Evolutionary conservation across 129 eudicot species (phyloP).

Genomic region (Centella asiatica): DNA sequence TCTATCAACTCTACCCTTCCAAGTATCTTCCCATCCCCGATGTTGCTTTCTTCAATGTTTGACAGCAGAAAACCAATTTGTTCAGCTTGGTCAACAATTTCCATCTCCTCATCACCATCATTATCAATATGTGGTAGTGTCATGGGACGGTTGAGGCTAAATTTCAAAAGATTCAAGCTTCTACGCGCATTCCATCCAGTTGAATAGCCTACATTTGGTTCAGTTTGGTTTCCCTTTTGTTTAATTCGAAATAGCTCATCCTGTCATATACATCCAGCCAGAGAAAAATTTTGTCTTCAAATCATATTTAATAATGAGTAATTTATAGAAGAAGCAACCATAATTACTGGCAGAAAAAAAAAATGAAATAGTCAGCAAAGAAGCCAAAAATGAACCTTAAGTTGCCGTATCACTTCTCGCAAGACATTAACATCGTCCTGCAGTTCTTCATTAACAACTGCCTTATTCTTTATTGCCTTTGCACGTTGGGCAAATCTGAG

Average conservation of each 20-base stretch:
- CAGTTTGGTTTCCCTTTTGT: constrained; percentile 43
- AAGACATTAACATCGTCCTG: constrained; percentile 85
- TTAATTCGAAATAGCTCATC: constrained; percentile 84
- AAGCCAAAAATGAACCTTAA: constrained; percentile 36
- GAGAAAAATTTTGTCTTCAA: constrained; percentile 9
- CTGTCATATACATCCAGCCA: constrained; percentile 26
- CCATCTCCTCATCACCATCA: constrained; percentile 90
- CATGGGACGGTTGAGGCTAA: constrained; percentile 87
- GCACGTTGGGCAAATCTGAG: constrained; percentile 97
- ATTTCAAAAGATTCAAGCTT: constrained; percentile 80
- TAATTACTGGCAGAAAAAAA: background rate
- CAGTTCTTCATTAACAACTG: constrained; percentile 82
- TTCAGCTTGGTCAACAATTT: constrained; percentile 64
- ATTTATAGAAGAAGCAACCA: constrained; percentile 10
- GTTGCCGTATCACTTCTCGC: constrained; percentile 74
- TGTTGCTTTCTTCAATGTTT: constrained; percentile 22
- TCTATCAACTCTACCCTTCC: constrained; percentile 22
- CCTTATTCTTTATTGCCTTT: constrained; percentile 91
- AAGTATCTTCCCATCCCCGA: constrained; percentile 17
- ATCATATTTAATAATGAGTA: constrained; percentile 15
- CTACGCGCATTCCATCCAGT: constrained; percentile 89
- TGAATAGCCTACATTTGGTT: constrained; percentile 49
- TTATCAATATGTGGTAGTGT: constrained; percentile 51
- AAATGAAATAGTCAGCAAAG: background rate
- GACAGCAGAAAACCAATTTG: constrained; percentile 21